Evolutionary conservation across 169 alveolate genomes (phyloP).

Genomic region (Plasmodium inui): DNA sequence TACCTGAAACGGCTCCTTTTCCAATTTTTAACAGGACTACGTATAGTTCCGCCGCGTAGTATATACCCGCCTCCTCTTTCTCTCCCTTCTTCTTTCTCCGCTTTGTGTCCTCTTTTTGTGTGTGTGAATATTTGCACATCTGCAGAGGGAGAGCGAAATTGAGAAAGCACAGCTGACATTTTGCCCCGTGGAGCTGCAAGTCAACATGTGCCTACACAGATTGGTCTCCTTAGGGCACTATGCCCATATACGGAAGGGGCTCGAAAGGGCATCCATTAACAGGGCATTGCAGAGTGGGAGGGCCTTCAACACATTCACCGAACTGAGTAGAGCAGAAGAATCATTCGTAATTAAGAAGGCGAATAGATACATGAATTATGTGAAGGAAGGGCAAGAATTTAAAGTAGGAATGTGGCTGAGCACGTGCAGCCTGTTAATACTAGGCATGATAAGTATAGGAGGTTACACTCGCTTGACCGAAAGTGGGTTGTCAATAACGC

Average conservation of each 20-base stretch:
- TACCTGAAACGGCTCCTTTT: background rate
- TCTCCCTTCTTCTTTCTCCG: background rate
- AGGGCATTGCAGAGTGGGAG: background rate
- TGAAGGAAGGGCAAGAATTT: slow-evolving; percentile 66
- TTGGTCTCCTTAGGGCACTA: slow-evolving; percentile 5
- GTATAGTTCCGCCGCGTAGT: background rate
- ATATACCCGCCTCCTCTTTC: background rate
- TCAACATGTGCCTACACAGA: slow-evolving; percentile 21
- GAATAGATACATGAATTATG: slow-evolving; percentile 33
- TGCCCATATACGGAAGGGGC: slow-evolving; percentile 2
- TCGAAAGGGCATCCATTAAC: background rate
- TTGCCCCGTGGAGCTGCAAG: background rate
- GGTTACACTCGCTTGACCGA: slow-evolving; percentile 92
- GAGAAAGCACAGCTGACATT: background rate
- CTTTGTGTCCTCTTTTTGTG: background rate
- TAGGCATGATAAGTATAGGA: slow-evolving; percentile 88
- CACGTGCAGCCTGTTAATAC: slow-evolving; percentile 81
- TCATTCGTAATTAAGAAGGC: slow-evolving; percentile 26
- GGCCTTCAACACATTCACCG: slow-evolving; percentile 13
- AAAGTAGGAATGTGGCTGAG: slow-evolving; percentile 71
- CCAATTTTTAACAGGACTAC: background rate
- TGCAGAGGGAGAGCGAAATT: background rate
- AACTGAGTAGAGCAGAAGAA: slow-evolving; percentile 50
- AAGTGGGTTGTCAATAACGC: slow-evolving; percentile 94
- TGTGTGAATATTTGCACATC: background rate